phyloP scores from a whole-genome alignment of 2,329 filamentous ascomycete species.

The Hypoxylon sp. region DNA sequence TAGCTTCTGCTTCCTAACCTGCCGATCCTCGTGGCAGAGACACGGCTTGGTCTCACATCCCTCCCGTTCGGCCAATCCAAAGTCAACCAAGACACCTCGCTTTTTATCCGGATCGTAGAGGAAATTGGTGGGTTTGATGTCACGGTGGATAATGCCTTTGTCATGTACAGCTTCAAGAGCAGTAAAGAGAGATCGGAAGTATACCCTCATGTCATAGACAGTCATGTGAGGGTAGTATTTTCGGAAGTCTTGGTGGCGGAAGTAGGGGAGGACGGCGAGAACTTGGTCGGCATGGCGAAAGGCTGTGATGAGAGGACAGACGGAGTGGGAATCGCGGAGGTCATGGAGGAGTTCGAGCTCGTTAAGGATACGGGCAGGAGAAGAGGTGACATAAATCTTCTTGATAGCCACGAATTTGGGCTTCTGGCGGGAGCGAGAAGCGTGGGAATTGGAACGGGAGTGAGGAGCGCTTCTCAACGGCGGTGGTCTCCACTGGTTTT shows the following conservation, averaged over 20 bases:
- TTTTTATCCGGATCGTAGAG: conserved; percentile 86
- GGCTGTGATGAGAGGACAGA: conserved; percentile 97
- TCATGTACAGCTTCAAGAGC: conserved; percentile 87
- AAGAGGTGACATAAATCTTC: conserved; percentile 99
- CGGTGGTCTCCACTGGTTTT: conserved; percentile 78
- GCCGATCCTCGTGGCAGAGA: conserved; percentile 78
- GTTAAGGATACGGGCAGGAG: conserved; percentile 92
- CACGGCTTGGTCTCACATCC: conserved; percentile 85
- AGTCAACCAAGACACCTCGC: conserved; percentile 96
- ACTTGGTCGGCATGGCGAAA: conserved; percentile 96
- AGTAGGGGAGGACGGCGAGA: conserved; percentile 94
- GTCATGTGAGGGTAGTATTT: conserved; percentile 94
- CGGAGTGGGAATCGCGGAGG: conserved; percentile 83
- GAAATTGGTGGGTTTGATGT: conserved; percentile 98
- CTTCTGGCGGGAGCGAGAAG: conserved; percentile 60
- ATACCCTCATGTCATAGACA: conserved; percentile 87
- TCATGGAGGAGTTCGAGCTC: conserved; percentile 95
- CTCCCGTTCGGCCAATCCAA: conserved; percentile 92
- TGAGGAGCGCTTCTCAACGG: conserved; percentile 69
- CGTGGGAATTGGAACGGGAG: conserved; percentile 55
- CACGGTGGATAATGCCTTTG: conserved; percentile 88
- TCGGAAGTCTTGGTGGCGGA: conserved; percentile 94
- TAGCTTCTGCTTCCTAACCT: conserved; percentile 73
- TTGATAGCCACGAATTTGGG: conserved; percentile 95
- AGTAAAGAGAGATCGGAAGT: conserved; percentile 89